Base-by-base conservation (phyloP, 495 filamentous ascomycete genomes). In the Penicillium alfredii region DNA sequence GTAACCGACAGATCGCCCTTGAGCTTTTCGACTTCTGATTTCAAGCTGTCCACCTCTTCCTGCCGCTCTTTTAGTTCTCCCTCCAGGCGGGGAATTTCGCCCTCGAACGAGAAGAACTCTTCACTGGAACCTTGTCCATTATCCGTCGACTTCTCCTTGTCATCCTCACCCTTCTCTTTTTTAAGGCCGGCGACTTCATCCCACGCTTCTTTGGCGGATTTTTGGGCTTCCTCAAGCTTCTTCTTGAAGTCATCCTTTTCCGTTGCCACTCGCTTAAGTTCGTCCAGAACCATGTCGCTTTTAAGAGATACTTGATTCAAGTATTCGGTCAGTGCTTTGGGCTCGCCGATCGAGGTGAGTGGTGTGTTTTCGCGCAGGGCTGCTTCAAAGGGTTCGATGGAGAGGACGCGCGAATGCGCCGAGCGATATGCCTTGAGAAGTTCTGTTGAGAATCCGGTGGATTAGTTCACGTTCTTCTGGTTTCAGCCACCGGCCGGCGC, bases 301-400 rank as follows among this genome's bases (percentile, higher is more conserved):
- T 89, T 89, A 16, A 88, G 61, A 35, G 81, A 86, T 24, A 94
- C 64, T 58, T 94, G 87, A 45, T 82, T 92, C n/a, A 98, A 72
- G 55, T 97, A 98, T 61, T 97, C 92, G 3, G 90, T 79, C 19
- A 98, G 64, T 1, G 87, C 82, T 43, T 78, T 77, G 0, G 88
- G 85, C 40, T 98, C 93, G 34, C 69, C 74, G 39, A 97, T 94
- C 3, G 85, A 86, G 10, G 86, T 83, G 13, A 96, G 63, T 0
- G 92, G 90, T 0, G 93, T 97, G 41, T 89, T 84, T 50, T 98
- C 92, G 51, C 82, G 82, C 6, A 98, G 71, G 2, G 82, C 77
- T 30, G 84, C 84, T 65, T 98, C 92, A 51, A 98, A 97, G 0
- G 84, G 83, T 51, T 96, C 92, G 50, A 97, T 94, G 2, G 80